A percentile compares a stretch with the other conserved stretches of the same genome.
These are phyloP conservation scores for Haematococcus lacustris DNA, from an alignment of 139 green algal species.

Conservation along the genomic window DNA sequence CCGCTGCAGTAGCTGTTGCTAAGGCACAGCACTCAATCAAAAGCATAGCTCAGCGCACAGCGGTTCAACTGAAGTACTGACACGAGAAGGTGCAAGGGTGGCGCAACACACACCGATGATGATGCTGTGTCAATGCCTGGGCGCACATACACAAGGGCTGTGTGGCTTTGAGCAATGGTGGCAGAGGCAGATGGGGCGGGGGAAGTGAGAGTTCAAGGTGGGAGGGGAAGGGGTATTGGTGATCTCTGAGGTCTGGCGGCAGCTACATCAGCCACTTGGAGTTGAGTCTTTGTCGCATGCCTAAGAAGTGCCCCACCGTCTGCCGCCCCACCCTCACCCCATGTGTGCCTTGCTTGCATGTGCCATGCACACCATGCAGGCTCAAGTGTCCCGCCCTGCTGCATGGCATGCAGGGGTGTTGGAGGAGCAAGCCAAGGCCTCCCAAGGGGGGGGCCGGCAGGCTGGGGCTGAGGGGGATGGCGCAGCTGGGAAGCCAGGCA, in stretches of 20 bases:
- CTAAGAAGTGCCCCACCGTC: neutral
- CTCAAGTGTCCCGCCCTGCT: neutral
- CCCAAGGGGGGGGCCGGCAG: neutral
- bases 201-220: constrained; percentile 12
- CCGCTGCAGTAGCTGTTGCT: no score
- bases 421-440: neutral
- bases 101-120: no score
- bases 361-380: neutral
- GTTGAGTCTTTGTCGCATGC: neutral
- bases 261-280: neutral
- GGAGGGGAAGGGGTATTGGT: no score
- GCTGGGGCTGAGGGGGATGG: neutral
- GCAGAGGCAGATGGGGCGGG: neutral
- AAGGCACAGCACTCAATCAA: neutral
- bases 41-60: neutral
- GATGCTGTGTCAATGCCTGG: no score
- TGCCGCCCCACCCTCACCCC: no score
- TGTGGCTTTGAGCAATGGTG: no score
- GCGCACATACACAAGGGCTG: no score
- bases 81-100: no score
- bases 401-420: neutral
- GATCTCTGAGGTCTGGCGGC: no score
- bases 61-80: no score
- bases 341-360: no score
- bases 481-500: neutral